These are phyloP conservation scores for Fragaria vesca DNA, from an alignment of 306 rosid species.

Conservation along the genomic window DNA sequence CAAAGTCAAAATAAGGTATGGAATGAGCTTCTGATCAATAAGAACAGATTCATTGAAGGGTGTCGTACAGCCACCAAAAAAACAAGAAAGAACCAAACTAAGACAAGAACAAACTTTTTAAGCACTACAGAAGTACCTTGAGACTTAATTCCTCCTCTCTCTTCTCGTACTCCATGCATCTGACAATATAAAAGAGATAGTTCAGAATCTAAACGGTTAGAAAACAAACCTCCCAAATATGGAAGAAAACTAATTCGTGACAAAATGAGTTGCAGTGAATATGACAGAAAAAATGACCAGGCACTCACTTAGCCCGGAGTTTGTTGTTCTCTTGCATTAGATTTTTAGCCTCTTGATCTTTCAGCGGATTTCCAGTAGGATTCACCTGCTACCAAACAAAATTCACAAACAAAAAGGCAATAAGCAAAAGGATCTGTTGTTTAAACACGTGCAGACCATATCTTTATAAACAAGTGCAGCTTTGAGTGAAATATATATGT, in stretches of 20 bases:
- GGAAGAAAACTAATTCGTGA: constrained; percentile 1
- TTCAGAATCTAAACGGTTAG: constrained; percentile 3
- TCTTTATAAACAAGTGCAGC: neutral
- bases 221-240: neutral
- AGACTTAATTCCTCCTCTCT: constrained; percentile 47
- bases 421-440: neutral
- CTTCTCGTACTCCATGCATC: constrained; percentile 58
- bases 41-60: neutral
- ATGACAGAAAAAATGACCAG: neutral
- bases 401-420: neutral
- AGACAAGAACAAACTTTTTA: neutral
- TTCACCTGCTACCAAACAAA: constrained; percentile 32
- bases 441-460: neutral
- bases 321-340: constrained; percentile 59
- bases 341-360: constrained; percentile 40
- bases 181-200: constrained; percentile 29
- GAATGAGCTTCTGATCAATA: neutral
- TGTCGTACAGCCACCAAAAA: too few relatives aligned
- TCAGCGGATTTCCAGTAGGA: constrained; percentile 27
- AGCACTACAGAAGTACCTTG: constrained; percentile 35
- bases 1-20: neutral
- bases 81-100: neutral
- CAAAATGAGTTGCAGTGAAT: neutral
- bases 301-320: constrained; percentile 64
- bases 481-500: neutral